Conservation (phyloP, 768 basidiomycete genomes). For the Hortiboletus campestris region DNA sequence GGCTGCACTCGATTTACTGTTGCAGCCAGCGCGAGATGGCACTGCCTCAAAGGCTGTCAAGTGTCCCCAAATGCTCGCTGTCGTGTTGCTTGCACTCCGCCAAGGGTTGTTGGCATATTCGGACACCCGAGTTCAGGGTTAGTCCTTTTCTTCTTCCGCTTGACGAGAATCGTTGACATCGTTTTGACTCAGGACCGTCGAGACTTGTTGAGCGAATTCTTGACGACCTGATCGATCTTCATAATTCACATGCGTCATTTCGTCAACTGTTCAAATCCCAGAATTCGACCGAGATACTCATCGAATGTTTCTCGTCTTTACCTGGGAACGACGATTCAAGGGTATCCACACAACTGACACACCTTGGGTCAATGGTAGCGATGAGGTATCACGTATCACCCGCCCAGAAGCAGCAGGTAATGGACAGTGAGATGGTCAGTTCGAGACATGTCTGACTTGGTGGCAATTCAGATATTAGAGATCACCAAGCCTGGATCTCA, state of each 20-base stretch:
- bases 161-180: background rate
- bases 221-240: slow-evolving; percentile 68
- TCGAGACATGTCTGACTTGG: slow-evolving; percentile 1
- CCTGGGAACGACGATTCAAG: slow-evolving; percentile 8
- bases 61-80: slow-evolving; percentile 70
- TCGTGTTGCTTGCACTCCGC: slow-evolving; percentile 69
- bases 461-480: slow-evolving; percentile 50
- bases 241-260: slow-evolving; percentile 63
- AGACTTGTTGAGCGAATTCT: slow-evolving; percentile 38
- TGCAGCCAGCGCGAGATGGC: slow-evolving; percentile 41
- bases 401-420: slow-evolving; percentile 72
- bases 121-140: slow-evolving; percentile 20
- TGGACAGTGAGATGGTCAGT: background rate
- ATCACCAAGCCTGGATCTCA: slow-evolving; percentile 40
- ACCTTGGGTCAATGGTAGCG: slow-evolving; percentile 67
- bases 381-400: slow-evolving; percentile 60
- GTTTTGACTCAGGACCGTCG: slow-evolving; percentile 21
- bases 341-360: slow-evolving; percentile 65
- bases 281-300: slow-evolving; percentile 62
- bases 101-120: slow-evolving; percentile 44
- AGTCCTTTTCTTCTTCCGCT: background rate
- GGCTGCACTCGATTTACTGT: slow-evolving; percentile 65
- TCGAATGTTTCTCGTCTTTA: slow-evolving; percentile 60
- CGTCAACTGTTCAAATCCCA: slow-evolving; percentile 73
- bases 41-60: slow-evolving; percentile 33